Evolutionary conservation across 1,139 yeast species (phyloP).

Genomic region (Kodamaea ohmeri): DNA sequence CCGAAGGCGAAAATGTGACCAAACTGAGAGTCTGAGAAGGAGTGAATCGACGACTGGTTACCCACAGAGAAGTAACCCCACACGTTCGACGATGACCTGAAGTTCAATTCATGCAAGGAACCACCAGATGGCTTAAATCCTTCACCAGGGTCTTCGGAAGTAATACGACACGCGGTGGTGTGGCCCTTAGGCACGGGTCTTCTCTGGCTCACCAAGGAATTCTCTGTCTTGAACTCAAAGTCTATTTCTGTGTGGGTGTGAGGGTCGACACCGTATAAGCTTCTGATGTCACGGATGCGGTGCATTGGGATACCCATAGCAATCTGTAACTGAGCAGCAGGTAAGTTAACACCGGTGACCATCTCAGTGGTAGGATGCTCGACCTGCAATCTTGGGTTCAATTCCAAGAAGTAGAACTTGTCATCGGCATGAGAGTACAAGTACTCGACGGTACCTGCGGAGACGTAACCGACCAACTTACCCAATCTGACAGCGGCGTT

Average conservation of each 20-base stretch:
- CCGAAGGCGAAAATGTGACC: conserved; percentile 99
- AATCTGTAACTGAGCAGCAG: conserved; percentile 96
- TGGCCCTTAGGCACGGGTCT: conserved; percentile 96
- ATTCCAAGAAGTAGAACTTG: conserved; percentile 91
- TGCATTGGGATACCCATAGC: conserved; percentile 99
- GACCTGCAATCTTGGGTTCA: conserved; percentile 97
- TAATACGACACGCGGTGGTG: conserved; percentile 97
- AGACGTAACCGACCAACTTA: conserved; percentile 92
- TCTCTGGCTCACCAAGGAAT: conserved; percentile 75
- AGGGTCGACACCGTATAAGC: conserved; percentile 93
- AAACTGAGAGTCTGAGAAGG: conserved; percentile 96
- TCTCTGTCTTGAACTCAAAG: conserved; percentile 77
- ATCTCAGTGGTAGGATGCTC: conserved; percentile 99
- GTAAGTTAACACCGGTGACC: conserved; percentile 97
- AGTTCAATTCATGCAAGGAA: conserved; percentile 89
- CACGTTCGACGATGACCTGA: conserved; percentile 93
- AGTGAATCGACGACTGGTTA: conserved; percentile 94
- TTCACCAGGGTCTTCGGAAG: conserved; percentile 98
- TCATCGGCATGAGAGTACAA: conserved; percentile 91
- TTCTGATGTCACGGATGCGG: conserved; percentile 87
- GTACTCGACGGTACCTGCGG: conserved; percentile 98
- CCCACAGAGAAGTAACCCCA: conserved; percentile 99
- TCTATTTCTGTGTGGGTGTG: conserved; percentile 88
- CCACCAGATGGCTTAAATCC: conserved; percentile 99
- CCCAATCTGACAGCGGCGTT: conserved; percentile 96